Base-by-base conservation (phyloP, 768 basidiomycete species). In the Russula ochroleuca region DNA sequence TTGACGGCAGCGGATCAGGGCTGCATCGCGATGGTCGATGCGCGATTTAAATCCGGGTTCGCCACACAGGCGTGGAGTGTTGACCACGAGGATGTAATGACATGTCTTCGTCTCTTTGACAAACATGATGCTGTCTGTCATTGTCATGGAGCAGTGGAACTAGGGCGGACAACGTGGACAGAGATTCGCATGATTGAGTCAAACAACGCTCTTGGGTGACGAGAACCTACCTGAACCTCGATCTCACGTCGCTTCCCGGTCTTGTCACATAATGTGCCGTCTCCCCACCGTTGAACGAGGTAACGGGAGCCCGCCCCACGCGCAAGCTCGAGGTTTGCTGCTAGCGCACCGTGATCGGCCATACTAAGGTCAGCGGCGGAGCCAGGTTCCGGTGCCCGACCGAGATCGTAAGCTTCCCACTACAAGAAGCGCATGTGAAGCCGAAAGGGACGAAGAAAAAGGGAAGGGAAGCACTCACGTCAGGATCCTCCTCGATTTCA, bases 141-240 rank as follows among this genome's bases (percentile, higher is more conserved):
- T 92, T 58, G 90, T 89, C 91, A 93, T 92, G 66, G 92, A 92
- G 75, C 94, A 98, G 75, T 98, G 94, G 73, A 94, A 95, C 91
- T 95, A 66, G 19, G 40, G 57, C 35, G 40, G 55, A 38, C 40
- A 23, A 61, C 23, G 23, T 51, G 57, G 43, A 61, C 73, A 64
- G 45, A 61, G 66, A 56, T 40, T 49, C 61, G 59, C 51, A 61
- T 40, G 49, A 31, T 21, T n/a, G 43, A 54, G 52, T 25, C 40
- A 53, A 51, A 43, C n/a, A 11, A 64, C 38, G 31, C 47, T 28
- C 21, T 25, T 33, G 23, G 8, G 13, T 21, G 62, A 66, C 56
- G 56, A 67, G 62, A 40, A 74, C 83, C 68, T 67, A 90, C 94
- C 85, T 99, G 97, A 37, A 99, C 87, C 80, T 99, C 95, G 48